Evolutionary conservation across 1,139 yeast genomes (phyloP), one percentile per base, ranked within the genome.

Genomic region (Saccharomyces hybrid): DNA sequence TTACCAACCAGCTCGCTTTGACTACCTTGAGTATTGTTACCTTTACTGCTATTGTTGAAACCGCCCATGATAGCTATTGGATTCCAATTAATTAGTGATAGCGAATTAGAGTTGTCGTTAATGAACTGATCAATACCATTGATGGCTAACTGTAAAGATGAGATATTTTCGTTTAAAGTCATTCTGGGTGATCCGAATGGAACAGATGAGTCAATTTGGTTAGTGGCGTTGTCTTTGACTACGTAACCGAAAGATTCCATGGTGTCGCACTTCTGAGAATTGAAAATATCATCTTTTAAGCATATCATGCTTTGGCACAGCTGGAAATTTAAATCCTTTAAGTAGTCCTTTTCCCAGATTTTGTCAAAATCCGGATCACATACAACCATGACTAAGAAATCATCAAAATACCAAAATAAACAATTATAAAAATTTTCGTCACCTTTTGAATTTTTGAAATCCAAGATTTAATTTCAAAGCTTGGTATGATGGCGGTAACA

Each of bases 371-470:
- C 49, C 2, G 57, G 53, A 38, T 68, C 61, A 53, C 63, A 60
- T 2, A 67, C 60, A 11, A 68, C 56, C 1, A 64, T 58, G 1
- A 59, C 60, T 16, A 67, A 53, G 3, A 62, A 54, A 51, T 66
- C 68, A 12, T 65, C 59, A 53, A 59, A 66, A 50, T 61, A 65
- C 72, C 72, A 69, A 53, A 67, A 66, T 21, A 69, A 27, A 21
- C 63, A 53, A 47, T 64, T 62, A 53, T 61, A 67, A 9, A 28
- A 46, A 44, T 53, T 53, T 24, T 47, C 44, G 3, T 50, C n/a
- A 9, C 54, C 50, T 7, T 55, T 52, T 12, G 55, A 52, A n/a
- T 53, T 54, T 14, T 50, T 31, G 50, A 59, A 65, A n/a, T 56
- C 55, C n/a, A 65, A 51, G 16, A 41, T 58, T 53, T 19, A 68